Evolutionary conservation across 306 rosid genomes (phyloP), one percentile per base, ranked within the genome.

Genomic region (Prosopis cineraria): DNA sequence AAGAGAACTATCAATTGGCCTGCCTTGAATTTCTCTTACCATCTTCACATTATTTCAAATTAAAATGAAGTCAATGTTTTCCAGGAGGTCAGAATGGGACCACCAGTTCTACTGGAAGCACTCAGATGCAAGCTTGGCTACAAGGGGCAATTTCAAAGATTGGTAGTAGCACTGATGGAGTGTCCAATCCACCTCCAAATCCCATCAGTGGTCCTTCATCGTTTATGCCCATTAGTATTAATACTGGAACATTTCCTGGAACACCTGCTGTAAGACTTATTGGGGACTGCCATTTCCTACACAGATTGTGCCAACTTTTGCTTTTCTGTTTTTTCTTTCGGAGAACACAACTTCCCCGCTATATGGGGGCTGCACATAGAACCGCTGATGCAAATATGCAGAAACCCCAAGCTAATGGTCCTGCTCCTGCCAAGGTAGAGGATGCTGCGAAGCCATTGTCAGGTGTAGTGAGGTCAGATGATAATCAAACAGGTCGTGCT

Each of bases 191-290:
- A 33, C 58, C 97, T 74, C 98, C 98, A 24, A 93, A 89, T 73
- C 98, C 96, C 58, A 85, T 91, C 66, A 95, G 96, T 52, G 97
- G 98, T 79, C 98, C 99, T 66, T 88, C 99, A 7, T 74, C 99
- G 56, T 90, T 93, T 81, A 91, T 93, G 98, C 99, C 99, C 41
- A 93, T 95, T 63, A 95, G 99, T 84, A 91, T 95, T 69, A 95
- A 95, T 79, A 95, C 99, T 4, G 99, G 99, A 87, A 95, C 99
- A 31, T 95, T 95, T 82, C 99, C 99, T 34, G 99, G 99, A 79
- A 95, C 99, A 79, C 99, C 99, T 39, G 99, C 99, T 8, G 99
- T 95, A 67, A 88, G 99, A 87, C 97, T 95, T 72, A 91, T 95
- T 66, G 99, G 99, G 79, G 99, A 95, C 81, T 93, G 99, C 67